Percentiles rank a stretch among this genome's conserved stretches.
These are phyloP conservation scores for Acanthamoeba triangularis DNA, from an alignment of 208 protist species.

Conservation along the genomic window DNA sequence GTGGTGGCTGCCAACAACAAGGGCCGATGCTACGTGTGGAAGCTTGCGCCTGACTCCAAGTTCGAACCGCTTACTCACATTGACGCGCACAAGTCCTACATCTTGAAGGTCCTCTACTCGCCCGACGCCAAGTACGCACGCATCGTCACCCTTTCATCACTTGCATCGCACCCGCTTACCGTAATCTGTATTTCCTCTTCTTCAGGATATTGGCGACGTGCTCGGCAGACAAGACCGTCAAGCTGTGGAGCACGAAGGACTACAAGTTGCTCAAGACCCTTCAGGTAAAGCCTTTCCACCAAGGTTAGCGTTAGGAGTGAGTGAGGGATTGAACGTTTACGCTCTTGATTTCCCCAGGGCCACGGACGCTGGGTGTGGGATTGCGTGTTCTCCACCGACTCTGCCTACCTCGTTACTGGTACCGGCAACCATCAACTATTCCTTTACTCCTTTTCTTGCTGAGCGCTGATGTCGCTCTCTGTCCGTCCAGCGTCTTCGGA, in stretches of 20 bases:
- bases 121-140: constrained; percentile 89
- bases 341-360: constrained; percentile 56
- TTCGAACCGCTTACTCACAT: constrained; percentile 65
- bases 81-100: constrained; percentile 91
- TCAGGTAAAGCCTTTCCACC: not conserved
- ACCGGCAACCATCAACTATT: not conserved
- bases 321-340: constrained; percentile 73
- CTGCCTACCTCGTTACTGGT: constrained; percentile 93
- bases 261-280: constrained; percentile 84
- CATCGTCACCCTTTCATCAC: too few relatives aligned
- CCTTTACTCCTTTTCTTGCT: not conserved
- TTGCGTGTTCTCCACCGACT: constrained; percentile 93
- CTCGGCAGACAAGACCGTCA: constrained; percentile 92
- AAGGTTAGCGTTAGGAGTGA: not conserved
- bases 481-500: constrained; percentile 90
- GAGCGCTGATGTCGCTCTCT: not conserved
- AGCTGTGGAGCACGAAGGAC: constrained; percentile 91
- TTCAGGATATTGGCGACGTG: constrained; percentile 91
- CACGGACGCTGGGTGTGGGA: constrained; percentile 95
- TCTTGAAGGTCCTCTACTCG: constrained; percentile 90
- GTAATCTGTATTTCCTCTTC: not conserved
- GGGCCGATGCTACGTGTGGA: constrained; percentile 88
- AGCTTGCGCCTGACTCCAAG: constrained; percentile 77
- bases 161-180: not conserved
- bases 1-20: constrained; percentile 90